Evolutionary conservation across 73 alveolate genomes (phyloP).

Genomic region (Urostyla sp.): DNA sequence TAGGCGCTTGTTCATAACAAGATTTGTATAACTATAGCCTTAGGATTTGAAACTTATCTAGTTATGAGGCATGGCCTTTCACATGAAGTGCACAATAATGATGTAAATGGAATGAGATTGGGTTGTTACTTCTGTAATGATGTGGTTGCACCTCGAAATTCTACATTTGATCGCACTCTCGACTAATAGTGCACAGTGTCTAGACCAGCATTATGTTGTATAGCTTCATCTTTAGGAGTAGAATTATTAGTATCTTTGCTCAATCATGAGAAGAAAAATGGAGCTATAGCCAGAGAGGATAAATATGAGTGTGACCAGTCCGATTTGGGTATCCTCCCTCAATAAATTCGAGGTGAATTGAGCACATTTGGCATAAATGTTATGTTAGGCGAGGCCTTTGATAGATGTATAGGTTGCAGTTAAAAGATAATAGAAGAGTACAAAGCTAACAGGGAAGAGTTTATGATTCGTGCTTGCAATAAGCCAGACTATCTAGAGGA

Average conservation of each 20-base stretch:
- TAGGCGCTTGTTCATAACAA: constrained; percentile 88
- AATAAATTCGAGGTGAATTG: constrained; percentile 92
- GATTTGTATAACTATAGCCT: constrained; percentile 94
- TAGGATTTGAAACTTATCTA: constrained; percentile 97
- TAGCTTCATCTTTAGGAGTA: constrained; percentile 90
- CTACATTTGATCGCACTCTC: constrained; percentile 95
- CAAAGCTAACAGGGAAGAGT: constrained; percentile 69
- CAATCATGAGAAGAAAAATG: constrained; percentile 90
- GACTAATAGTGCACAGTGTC: constrained; percentile 98
- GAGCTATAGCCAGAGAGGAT: constrained; percentile 77
- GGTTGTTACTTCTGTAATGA: constrained; percentile 99
- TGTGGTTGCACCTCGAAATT: constrained; percentile 96
- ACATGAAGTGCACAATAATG: constrained; percentile 58
- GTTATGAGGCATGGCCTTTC: constrained; percentile 96
- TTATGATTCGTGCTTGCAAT: constrained; percentile 81
- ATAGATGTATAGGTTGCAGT: constrained; percentile 91
- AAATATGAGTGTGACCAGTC: constrained; percentile 70
- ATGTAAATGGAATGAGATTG: constrained; percentile 86
- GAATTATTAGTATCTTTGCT: constrained; percentile 90
- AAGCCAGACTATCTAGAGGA: constrained; percentile 91
- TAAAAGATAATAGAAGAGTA: constrained; percentile 70
- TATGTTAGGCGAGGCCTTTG: constrained; percentile 77
- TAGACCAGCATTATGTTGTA: constrained; percentile 95
- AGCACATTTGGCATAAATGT: constrained; percentile 69
- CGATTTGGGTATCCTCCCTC: constrained; percentile 81